Base-by-base conservation (phyloP, 768 basidiomycete genomes). In the Naganishia friedmannii region DNA sequence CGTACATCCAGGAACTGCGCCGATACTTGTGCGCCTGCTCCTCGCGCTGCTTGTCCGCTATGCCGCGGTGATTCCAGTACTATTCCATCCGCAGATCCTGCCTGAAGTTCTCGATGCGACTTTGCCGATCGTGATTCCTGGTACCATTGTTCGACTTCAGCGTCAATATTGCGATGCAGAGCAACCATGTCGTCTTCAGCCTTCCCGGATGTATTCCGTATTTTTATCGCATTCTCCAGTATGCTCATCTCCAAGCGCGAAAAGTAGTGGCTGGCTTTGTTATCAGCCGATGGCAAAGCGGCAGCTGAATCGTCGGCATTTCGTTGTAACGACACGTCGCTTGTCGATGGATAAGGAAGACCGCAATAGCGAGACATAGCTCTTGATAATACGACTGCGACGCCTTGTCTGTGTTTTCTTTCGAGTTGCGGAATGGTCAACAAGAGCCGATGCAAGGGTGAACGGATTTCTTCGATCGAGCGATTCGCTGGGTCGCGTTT, bases 61-160 rank as follows among this genome's bases (percentile, higher is more conserved):
- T 51, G 37, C 60, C 23, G 2, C 12, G 28, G 39, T 23, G 12
- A 15, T 8, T 45, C 60, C 37, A 12, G n/a, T n/a, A 29, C 55
- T 21, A 8, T 21, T 21, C 31, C 32, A 8, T 39, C 31, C 57
- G 21, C 31, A 39, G 57, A 32, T 23, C 17, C 32, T 31, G 29
- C 2, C 54, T 55, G 54, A 15, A 26, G 21, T 31, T 9, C 29
- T 55, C 5, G 28, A 12, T 26, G 54, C 7, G 23, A 23, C n/a
- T n/a, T 51, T 51, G 7, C 19, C 7, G 54, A 21, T 45, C 26
- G 21, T 17, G 7, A 10, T 29, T 63, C 60, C 12, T 45, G 37
- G 39, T 45, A 63, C 60, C 42, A 63, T 42, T 63, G 60, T 23
- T 63, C 60, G 17, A 63, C 60, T 26, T 63, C 60, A 9, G 39